Base-by-base conservation (phyloP, 768 basidiomycete species). In the Wakefieldia striispora region DNA sequence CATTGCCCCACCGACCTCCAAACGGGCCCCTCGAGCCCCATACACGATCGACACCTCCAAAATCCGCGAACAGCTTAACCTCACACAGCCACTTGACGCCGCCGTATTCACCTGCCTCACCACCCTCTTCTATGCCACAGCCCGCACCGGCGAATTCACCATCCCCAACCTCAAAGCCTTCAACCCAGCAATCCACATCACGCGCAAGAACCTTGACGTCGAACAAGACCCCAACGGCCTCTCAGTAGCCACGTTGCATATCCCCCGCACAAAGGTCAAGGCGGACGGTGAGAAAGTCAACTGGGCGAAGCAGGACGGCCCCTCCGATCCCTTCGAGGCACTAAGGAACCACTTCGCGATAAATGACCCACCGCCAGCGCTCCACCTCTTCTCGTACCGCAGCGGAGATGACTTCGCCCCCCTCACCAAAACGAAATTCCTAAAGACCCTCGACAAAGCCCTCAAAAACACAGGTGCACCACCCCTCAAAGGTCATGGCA, bases 111-210 rank as follows among this genome's bases (percentile, higher is more conserved):
- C 59, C 1, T 65, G 62, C 24, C 24, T 26, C 24, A 26, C 24
- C 40, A 49, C 59, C 1, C 64, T 60, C 43, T 65, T 62, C 45
- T 69, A 54, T 26, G 24, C 53, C 1, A 50, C 47, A 3, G 51
- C 50, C 1, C 40, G 53, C 0, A 19, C 56, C 0, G 60, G 68
- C 4, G 26, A 43, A 21, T 31, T 43, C 11, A 43, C 31, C 6
- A 17, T 31, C 27, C 27, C 19, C 2, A 43, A 17, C 31, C n/a
- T 43, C 2, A 31, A 19, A 5, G 8, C 21, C 29, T 43, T 26
- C 31, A 16, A 19, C 12, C 29, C 42, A 1, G 7, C 12, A 19
- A 1, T 13, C 10, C 42, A 43, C 42, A 43, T 33, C 27, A 29
- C 14, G 1, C 41, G 7, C 6, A 3, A 6, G 1, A 31, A 17